A percentile compares a stretch with the other conserved stretches of the same genome.
These are phyloP conservation scores for Xylariaceae sp. DNA, from an alignment of 2,329 filamentous ascomycete genomes.

Conservation along the genomic window DNA sequence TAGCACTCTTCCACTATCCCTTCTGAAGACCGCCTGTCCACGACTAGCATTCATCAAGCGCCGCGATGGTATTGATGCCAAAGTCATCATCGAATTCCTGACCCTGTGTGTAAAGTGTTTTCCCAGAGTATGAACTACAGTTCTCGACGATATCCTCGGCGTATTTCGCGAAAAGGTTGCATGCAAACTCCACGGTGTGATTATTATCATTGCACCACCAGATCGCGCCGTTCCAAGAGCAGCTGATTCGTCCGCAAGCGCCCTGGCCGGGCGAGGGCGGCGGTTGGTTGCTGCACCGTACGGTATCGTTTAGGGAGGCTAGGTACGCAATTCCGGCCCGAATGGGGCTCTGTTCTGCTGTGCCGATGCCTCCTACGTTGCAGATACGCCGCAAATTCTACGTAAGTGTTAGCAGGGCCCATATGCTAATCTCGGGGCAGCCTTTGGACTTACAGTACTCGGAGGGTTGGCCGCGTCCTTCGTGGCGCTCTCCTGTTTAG, in stretches of 20 bases:
- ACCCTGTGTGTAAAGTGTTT: no score
- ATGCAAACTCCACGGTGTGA: conserved; percentile 8
- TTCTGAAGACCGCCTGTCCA: no score
- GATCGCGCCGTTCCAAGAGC: conserved; percentile 14
- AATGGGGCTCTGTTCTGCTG: not conserved
- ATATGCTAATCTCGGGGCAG: not conserved
- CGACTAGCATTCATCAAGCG: no score
- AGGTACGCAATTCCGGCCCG: conserved; percentile 19
- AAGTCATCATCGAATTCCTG: no score
- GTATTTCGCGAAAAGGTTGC: conserved; percentile 9
- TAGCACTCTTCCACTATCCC: no score
- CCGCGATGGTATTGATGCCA: no score
- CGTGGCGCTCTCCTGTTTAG: not conserved
- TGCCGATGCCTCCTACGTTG: not conserved
- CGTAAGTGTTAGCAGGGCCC: not conserved
- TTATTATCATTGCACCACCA: conserved; percentile 21
- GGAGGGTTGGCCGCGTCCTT: not conserved
- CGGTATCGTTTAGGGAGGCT: not conserved
- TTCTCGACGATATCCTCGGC: conserved; percentile 12
- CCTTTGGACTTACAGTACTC: not conserved
- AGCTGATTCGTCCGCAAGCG: conserved; percentile 14
- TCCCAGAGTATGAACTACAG: conserved; percentile 1
- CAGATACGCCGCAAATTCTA: not conserved
- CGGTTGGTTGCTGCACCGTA: conserved; percentile 5
- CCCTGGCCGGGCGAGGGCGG: conserved; percentile 2